A percentile compares a stretch with the other conserved stretches of the same genome.
phyloP scores from a whole-genome alignment of 1,284 basidiomycete species.

The Baeospora myosura region DNA sequence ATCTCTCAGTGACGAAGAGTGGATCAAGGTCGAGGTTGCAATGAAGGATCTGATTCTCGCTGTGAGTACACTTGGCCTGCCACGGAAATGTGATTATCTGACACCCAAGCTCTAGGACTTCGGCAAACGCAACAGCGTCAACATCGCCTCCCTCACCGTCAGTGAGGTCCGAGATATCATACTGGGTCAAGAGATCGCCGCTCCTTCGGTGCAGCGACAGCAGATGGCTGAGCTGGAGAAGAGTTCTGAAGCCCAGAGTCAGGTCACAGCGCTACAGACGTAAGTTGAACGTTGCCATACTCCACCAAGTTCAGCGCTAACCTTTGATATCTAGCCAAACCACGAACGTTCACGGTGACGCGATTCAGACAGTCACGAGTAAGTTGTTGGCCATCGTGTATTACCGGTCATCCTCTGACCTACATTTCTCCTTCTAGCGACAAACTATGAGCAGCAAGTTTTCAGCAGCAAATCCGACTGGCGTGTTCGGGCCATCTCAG shows the following conservation, averaged over 20 bases:
- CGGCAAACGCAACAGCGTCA: constrained; percentile 98
- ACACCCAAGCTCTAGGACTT: constrained; percentile 87
- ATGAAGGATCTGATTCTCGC: constrained; percentile 91
- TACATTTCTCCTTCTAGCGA: constrained; percentile 43
- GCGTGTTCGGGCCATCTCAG: constrained; percentile 94
- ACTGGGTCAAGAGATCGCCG: constrained; percentile 93
- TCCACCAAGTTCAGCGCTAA: constrained; percentile 12
- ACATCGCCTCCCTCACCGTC: constrained; percentile 93
- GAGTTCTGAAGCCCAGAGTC: constrained; percentile 86
- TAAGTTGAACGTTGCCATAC: constrained; percentile 25
- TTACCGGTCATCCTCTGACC: constrained; percentile 10
- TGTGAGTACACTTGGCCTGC: no score
- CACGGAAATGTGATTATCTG: no score
- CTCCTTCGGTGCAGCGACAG: constrained; percentile 89
- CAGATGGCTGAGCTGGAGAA: constrained; percentile 99
- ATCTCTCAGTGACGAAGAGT: constrained; percentile 89
- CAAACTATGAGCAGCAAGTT: constrained; percentile 95
- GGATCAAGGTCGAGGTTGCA: constrained; percentile 99
- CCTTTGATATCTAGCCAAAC: constrained; percentile 66
- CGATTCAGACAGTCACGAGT: constrained; percentile 94
- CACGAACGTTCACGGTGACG: constrained; percentile 95
- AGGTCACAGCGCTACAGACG: constrained; percentile 96
- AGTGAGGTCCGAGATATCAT: constrained; percentile 97
- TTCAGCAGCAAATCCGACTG: constrained; percentile 99
- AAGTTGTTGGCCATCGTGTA: constrained; percentile 22